These are phyloP conservation scores for Linum usitatissimum DNA, from an alignment of 345 rosid species.

Conservation along the genomic window DNA sequence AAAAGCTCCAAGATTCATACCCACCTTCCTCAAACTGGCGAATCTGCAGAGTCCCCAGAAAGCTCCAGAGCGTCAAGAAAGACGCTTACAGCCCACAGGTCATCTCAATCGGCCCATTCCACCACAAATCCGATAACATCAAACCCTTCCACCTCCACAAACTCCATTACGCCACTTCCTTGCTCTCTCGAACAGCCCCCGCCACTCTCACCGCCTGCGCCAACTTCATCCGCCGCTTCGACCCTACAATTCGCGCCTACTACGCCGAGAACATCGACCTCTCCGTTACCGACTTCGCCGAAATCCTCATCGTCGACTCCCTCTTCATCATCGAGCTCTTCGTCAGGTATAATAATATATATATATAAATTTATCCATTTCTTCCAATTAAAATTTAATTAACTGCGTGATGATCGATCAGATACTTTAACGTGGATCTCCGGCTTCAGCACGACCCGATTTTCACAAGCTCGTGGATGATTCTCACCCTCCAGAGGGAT, in stretches of 20 bases:
- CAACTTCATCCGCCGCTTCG: background rate
- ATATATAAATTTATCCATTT: no score
- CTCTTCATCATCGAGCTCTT: background rate
- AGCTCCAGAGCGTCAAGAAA: background rate
- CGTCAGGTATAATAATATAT: no score
- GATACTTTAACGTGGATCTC: background rate
- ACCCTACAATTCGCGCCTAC: background rate
- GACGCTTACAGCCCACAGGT: slow-evolving; percentile 9
- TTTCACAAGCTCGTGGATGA: background rate
- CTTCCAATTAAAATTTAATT: no score
- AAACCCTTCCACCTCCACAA: no score
- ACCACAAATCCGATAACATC: background rate
- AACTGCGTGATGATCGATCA: no score
- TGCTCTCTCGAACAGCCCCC: background rate
- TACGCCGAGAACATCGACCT: no score
- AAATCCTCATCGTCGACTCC: slow-evolving; percentile 2
- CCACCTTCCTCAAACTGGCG: slow-evolving; percentile 10
- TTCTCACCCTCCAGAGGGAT: background rate
- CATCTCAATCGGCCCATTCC: slow-evolving; percentile 13
- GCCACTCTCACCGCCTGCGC: background rate
- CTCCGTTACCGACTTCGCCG: background rate
- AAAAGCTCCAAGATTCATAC: background rate
- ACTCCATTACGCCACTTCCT: background rate
- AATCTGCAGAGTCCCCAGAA: slow-evolving; percentile 19
- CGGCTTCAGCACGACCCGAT: background rate